Evolutionary conservation across 148 eudicot species (phyloP).

Genomic region (Dysphania ambrosioides): DNA sequence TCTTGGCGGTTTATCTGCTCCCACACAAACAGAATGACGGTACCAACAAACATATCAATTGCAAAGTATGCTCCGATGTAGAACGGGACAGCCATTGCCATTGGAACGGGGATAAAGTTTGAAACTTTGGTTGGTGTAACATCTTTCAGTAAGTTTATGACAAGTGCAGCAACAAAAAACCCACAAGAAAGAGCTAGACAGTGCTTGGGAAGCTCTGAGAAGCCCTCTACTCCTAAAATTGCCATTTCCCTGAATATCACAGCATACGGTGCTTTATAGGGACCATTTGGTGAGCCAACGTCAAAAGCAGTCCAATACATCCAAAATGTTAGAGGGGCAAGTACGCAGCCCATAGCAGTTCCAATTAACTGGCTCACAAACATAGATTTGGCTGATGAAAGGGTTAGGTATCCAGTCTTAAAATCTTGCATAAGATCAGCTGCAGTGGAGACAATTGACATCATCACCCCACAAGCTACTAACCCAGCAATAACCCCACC

Average conservation of each 20-base stretch:
- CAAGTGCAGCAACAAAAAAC: conserved; percentile 55
- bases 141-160: conserved; percentile 51
- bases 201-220: conserved; percentile 68
- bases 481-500: conserved; percentile 73
- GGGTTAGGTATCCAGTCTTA: conserved; percentile 65
- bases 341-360: conserved; percentile 66
- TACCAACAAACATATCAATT: conserved; percentile 73
- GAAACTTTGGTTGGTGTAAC: conserved; percentile 47
- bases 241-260: conserved; percentile 76
- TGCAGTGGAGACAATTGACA: conserved; percentile 67
- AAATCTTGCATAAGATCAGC: conserved; percentile 85
- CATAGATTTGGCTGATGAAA: conserved; percentile 69
- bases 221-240: conserved; percentile 62
- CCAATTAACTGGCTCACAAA: conserved; percentile 66
- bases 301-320: conserved; percentile 69
- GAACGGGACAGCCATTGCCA: conserved; percentile 83
- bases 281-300: conserved; percentile 56
- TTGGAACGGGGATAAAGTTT: conserved; percentile 54
- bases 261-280: conserved; percentile 71
- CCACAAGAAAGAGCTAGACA: conserved; percentile 55
- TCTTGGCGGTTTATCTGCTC: conserved; percentile 36
- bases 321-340: conserved; percentile 76
- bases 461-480: conserved; percentile 67
- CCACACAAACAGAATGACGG: conserved; percentile 53
- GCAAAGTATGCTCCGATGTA: conserved; percentile 74